Evolutionary conservation across 2,329 filamentous ascomycete genomes (phyloP).

Genomic region (Sclerotinia minor): DNA sequence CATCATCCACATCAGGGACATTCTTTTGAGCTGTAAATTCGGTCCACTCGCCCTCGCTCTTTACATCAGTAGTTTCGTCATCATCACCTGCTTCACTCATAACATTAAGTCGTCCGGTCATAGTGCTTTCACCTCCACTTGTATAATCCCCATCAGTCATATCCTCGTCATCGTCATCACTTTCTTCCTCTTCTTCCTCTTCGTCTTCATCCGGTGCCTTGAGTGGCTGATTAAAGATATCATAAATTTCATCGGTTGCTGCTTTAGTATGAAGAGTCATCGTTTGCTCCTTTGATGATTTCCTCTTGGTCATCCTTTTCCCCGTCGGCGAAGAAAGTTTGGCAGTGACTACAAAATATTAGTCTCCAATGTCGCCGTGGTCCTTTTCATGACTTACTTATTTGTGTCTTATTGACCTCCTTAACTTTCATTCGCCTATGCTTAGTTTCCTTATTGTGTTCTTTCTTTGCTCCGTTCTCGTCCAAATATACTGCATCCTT

Average conservation of each 20-base stretch:
- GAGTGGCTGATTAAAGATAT: conserved; percentile 89
- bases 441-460: conserved; percentile 50
- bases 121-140: conserved; percentile 81
- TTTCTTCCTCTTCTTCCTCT: conserved; percentile 46
- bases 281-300: conserved; percentile 71
- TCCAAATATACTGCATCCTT: conserved; percentile 50
- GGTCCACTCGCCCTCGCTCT: conserved; percentile 80
- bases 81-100: conserved; percentile 64
- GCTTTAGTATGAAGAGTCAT: conserved; percentile 97
- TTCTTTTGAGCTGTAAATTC: conserved; percentile 78
- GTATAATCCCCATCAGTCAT: conserved; percentile 73
- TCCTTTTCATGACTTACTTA: conserved; percentile 63
- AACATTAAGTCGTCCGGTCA: conserved; percentile 68
- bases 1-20: conserved; percentile 52
- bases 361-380: conserved; percentile 29
- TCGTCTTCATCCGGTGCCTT: conserved; percentile 43
- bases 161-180: conserved; percentile 62
- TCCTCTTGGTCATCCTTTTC: conserved; percentile 76
- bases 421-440: conserved; percentile 74
- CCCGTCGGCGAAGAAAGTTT: conserved; percentile 87
- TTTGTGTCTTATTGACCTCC: conserved; percentile 89
- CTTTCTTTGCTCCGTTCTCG: conserved; percentile 55
- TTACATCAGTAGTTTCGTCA: conserved; percentile 56
- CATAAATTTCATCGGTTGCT: conserved; percentile 96
- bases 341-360: conserved; percentile 69